Evolutionary conservation across 179 eudicot species (phyloP).

Genomic region (Silene noctiflora): DNA sequence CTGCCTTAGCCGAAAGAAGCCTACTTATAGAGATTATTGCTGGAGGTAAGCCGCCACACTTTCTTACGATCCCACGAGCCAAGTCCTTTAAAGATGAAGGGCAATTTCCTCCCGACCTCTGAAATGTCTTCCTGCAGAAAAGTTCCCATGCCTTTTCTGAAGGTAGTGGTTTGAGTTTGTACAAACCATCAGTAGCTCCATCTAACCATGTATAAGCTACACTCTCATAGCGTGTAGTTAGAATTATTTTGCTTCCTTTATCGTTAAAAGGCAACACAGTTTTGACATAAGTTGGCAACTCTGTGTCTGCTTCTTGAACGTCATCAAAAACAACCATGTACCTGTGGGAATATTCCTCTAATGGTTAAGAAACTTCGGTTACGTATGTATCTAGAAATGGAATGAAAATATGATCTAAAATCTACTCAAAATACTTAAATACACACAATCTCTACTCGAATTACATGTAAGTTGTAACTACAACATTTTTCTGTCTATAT

Average conservation of each 20-base stretch:
- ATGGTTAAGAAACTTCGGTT: not conserved
- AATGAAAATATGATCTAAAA: not conserved
- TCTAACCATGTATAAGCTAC: slow-evolving; percentile 29
- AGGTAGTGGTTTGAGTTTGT: slow-evolving; percentile 24
- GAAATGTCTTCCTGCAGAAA: slow-evolving; percentile 35
- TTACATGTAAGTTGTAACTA: too few relatives aligned
- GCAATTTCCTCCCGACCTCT: not conserved
- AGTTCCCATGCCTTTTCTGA: slow-evolving; percentile 28
- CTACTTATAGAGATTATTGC: slow-evolving; percentile 30
- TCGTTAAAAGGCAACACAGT: slow-evolving; percentile 14
- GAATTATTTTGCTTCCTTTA: slow-evolving; percentile 26
- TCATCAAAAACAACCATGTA: slow-evolving; percentile 36
- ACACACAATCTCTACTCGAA: too few relatives aligned
- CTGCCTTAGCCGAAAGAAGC: slow-evolving; percentile 24
- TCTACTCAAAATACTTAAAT: too few relatives aligned
- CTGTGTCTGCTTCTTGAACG: slow-evolving; percentile 13
- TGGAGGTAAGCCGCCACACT: slow-evolving; percentile 38
- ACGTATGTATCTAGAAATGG: not conserved
- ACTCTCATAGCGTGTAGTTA: slow-evolving; percentile 32
- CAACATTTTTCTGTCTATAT: too few relatives aligned
- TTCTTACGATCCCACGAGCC: slow-evolving; percentile 21
- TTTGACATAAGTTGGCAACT: slow-evolving; percentile 15
- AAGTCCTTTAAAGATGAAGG: slow-evolving; percentile 16
- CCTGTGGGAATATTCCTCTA: slow-evolving; percentile 1
- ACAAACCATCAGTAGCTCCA: slow-evolving; percentile 5